Evolutionary conservation across 2,329 filamentous ascomycete species (phyloP).

Genomic region (Trichoderma afroharzianum): DNA sequence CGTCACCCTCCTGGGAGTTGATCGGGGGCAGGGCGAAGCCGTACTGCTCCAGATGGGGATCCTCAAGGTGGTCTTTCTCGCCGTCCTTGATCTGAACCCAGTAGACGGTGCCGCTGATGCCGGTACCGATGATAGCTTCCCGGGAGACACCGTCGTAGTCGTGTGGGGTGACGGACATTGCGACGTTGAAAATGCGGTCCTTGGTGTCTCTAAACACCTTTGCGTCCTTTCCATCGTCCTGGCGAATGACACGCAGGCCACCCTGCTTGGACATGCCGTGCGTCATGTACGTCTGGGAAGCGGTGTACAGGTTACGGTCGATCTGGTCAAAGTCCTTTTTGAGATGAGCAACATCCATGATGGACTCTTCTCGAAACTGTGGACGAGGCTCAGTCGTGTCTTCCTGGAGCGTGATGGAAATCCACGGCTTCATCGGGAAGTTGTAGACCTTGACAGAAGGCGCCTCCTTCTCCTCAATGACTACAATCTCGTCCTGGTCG

Average conservation of each 20-base stretch:
- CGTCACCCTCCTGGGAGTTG: slow-evolving; percentile 80
- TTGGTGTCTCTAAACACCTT: slow-evolving; percentile 88
- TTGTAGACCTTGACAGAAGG: slow-evolving; percentile 79
- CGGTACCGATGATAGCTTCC: slow-evolving; percentile 86
- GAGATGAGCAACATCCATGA: slow-evolving; percentile 88
- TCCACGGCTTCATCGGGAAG: slow-evolving; percentile 95
- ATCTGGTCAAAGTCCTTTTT: slow-evolving; percentile 99
- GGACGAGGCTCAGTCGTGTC: slow-evolving; percentile 54
- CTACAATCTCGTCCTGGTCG: slow-evolving; percentile 64
- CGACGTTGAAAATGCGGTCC: slow-evolving; percentile 92
- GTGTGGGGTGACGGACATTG: slow-evolving; percentile 67
- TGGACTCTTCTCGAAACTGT: slow-evolving; percentile 69
- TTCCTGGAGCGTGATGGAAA: slow-evolving; percentile 74
- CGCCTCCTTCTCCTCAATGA: slow-evolving; percentile 63
- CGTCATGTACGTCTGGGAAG: slow-evolving; percentile 85
- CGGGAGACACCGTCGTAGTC: slow-evolving; percentile 56
- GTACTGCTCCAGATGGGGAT: slow-evolving; percentile 74
- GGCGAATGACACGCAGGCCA: slow-evolving; percentile 87
- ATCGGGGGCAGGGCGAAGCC: slow-evolving; percentile 88
- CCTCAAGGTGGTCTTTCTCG: slow-evolving; percentile 74
- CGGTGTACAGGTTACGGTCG: slow-evolving; percentile 86
- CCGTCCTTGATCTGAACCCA: slow-evolving; percentile 80
- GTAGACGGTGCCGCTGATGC: slow-evolving; percentile 94
- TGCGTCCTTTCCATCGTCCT: slow-evolving; percentile 87
- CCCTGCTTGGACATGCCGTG: slow-evolving; percentile 93